Base-by-base conservation (phyloP, 441 rosid species). In the Hura crepitans region DNA sequence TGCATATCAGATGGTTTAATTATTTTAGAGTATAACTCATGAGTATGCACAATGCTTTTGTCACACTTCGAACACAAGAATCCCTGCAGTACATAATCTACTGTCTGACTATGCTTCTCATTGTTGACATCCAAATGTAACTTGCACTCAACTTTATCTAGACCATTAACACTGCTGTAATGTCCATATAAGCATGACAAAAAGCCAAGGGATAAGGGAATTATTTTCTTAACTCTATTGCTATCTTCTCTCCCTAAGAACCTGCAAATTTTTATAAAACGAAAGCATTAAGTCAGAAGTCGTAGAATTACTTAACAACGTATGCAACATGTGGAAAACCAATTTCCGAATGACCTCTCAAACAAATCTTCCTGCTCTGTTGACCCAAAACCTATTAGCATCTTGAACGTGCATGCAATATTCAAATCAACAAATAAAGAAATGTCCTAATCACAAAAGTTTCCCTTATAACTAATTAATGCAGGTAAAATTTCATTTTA, bases 61-160 rank as follows among this genome's bases (percentile, higher is more conserved):
- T 89, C 98, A 81, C 99, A 96, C 76, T 81, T 87, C 68, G 96
- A 86, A 83, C 99, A 96, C 78, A 84, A 85, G 74, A 96, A 96
- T 66, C 97, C 97, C 82, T 81, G 85, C 72, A 84, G 80, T 55
- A 91, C 71, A 79, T 65, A 74, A 62, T 87, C 88, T 62, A 82
- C 69, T 9, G 88, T 83, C 74, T 70, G 81, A 66, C 75, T 72
- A 51, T 65, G 66, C 58, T 77, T 85, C 79, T 70, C 85, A 65
- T 74, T 61, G 69, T 83, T 81, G 75, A 58, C 70, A 73, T 79
- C 81, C 56, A 89, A 74, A 81, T 76, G 80, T 55, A 93, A 72
- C 85, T 84, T 84, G 90, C 96, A 89, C 57, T 74, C 80, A 79
- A 72, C 74, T 74, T 72, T 83, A 68, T 81, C 82, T 65, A 50